Percentiles rank a stretch among this genome's conserved stretches.
Conservation (phyloP, 805 yeast genomes). For the Cyberlindnera sargentensis region DNA sequence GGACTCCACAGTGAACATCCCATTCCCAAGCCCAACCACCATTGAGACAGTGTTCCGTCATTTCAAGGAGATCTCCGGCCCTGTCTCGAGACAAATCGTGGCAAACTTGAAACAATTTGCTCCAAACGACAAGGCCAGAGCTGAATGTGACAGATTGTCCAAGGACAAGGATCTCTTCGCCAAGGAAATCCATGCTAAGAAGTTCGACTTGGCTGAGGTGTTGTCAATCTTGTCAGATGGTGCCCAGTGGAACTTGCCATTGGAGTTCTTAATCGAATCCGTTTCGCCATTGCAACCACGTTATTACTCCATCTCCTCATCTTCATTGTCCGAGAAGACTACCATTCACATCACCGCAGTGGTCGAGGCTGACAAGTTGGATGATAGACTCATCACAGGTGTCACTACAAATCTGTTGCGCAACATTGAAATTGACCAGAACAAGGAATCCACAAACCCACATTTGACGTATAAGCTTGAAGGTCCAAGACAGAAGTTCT, state of each 20-base stretch:
- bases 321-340: conserved; percentile 69
- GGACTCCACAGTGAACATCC: conserved; percentile 59
- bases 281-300: conserved; percentile 84
- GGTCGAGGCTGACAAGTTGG: conserved; percentile 48
- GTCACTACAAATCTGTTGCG: conserved; percentile 86
- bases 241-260: conserved; percentile 75
- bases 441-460: conserved; percentile 37
- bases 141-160: conserved; percentile 41
- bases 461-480: conserved; percentile 57
- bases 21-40: conserved; percentile 80
- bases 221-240: conserved; percentile 56
- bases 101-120: conserved; percentile 73
- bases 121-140: conserved; percentile 50
- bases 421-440: conserved; percentile 56
- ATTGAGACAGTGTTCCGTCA: conserved; percentile 80
- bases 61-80: conserved; percentile 86
- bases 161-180: conserved; percentile 67
- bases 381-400: conserved; percentile 42
- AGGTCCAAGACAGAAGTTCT: conserved; percentile 71
- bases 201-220: conserved; percentile 71
- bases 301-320: conserved; percentile 92
- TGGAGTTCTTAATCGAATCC: conserved; percentile 76
- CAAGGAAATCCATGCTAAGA: conserved; percentile 48
- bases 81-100: conserved; percentile 84
- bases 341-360: conserved; percentile 83